Percentiles rank a stretch among this genome's conserved stretches.
These are phyloP conservation scores for Fusarium sp. DNA, from an alignment of 2,329 filamentous ascomycete genomes.

Conservation along the genomic window DNA sequence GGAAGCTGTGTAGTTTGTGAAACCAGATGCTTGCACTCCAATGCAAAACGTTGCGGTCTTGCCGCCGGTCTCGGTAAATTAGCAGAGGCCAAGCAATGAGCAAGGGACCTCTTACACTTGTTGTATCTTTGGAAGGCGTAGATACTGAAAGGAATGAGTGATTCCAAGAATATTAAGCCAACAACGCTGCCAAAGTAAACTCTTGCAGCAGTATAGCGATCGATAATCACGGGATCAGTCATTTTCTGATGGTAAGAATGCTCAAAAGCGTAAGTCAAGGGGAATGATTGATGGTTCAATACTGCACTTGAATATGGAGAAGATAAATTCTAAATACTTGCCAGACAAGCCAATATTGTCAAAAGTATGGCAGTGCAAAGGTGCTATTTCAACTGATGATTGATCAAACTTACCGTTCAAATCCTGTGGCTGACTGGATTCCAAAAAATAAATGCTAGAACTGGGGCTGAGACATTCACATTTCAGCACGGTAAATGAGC, in stretches of 20 bases:
- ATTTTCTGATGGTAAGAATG: not conserved
- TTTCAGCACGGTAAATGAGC: accelerated
- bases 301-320: accelerated
- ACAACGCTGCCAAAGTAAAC: not conserved
- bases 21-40: not conserved
- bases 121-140: not conserved
- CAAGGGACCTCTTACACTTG: accelerated
- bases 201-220: not conserved
- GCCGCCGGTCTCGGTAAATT: not conserved
- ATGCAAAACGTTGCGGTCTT: not conserved
- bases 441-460: not conserved
- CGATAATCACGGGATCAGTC: not conserved
- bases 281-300: accelerated
- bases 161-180: not conserved
- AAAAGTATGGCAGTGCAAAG: not conserved
- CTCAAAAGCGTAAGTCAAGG: accelerated
- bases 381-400: not conserved
- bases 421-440: not conserved
- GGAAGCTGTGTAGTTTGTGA: not conserved
- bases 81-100: accelerated
- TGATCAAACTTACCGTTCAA: not conserved
- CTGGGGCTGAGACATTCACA: not conserved
- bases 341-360: not conserved
- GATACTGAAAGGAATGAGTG: not conserved
- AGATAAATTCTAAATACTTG: not conserved